These are phyloP conservation scores for Scheffersomyces cryptocercus DNA, from an alignment of 1,139 yeast species.

Conservation along the genomic window DNA sequence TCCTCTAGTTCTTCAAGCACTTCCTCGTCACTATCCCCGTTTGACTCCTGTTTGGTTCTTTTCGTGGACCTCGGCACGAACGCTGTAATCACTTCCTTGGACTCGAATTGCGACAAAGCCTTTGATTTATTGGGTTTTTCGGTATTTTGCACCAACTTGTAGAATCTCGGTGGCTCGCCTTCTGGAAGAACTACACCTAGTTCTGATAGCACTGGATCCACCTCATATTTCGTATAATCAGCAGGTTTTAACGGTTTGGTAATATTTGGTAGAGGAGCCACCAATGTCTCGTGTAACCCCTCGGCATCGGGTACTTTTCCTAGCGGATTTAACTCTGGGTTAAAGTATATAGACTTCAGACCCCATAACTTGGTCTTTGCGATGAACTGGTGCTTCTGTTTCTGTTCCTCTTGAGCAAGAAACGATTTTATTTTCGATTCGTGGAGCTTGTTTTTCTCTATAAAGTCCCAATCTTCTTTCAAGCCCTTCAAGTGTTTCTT, in stretches of 20 bases:
- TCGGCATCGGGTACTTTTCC: conserved; percentile 41
- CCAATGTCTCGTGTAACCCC: conserved; percentile 5
- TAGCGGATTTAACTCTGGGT: conserved; percentile 48
- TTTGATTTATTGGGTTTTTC: conserved; percentile 6
- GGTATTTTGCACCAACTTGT: conserved; percentile 39
- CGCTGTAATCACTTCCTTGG: background rate
- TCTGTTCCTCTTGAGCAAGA: conserved; percentile 15
- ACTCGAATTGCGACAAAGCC: background rate
- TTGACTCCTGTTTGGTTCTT: conserved; percentile 3
- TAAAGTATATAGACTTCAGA: conserved; percentile 39
- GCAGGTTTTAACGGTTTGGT: conserved; percentile 25
- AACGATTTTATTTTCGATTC: conserved; percentile 27
- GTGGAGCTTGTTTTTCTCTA: conserved; percentile 35
- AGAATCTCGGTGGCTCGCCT: conserved; percentile 43
- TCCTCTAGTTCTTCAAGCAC: conserved; percentile 5
- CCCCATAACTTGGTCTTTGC: conserved; percentile 38
- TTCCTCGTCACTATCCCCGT: conserved; percentile 3
- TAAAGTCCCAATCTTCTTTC: conserved; percentile 44
- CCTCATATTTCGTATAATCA: conserved; percentile 11
- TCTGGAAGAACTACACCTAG: conserved; percentile 34
- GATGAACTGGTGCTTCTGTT: conserved; percentile 14
- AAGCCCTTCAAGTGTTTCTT: conserved; percentile 23
- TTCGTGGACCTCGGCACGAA: background rate
- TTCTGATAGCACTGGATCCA: conserved; percentile 30
- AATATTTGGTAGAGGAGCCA: conserved; percentile 22